These are phyloP conservation scores for Coniella vitis DNA, from an alignment of 2,329 filamentous ascomycete species.

Conservation along the genomic window DNA sequence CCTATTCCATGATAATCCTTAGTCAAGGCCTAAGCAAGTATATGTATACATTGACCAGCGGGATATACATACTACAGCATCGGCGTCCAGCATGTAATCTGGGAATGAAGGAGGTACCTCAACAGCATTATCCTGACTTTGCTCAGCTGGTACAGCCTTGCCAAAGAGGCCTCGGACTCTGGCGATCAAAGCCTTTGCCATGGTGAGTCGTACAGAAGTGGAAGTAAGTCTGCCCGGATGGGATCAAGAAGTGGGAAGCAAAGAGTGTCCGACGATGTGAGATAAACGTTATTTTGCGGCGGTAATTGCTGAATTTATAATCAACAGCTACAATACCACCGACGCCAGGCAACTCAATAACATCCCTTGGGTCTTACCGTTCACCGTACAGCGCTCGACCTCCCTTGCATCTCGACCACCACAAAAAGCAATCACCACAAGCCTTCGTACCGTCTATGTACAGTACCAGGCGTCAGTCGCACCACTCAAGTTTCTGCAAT, in stretches of 20 bases:
- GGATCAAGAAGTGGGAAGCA: neutral
- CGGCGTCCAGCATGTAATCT: conserved; percentile 52
- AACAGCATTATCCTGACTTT: neutral
- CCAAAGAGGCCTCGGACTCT: conserved; percentile 3
- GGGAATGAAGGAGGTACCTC: conserved; percentile 26
- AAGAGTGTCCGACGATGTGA: neutral
- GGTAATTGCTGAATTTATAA: neutral
- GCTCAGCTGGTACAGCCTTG: neutral
- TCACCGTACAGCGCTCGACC: neutral
- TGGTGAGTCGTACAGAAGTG: too few species aligned
- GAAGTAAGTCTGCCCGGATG: too few species aligned
- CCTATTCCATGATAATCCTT: conserved; percentile 1
- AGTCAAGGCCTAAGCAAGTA: neutral
- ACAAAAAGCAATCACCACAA: neutral
- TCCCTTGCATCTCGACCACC: conserved; percentile 2
- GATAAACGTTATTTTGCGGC: neutral
- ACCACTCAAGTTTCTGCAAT: neutral
- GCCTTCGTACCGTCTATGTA: neutral
- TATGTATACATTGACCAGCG: neutral
- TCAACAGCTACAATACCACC: neutral
- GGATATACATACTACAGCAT: conserved; percentile 41
- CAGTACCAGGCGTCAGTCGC: neutral
- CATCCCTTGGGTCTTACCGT: neutral
- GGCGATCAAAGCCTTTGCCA: neutral
- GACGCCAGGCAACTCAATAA: neutral